phyloP scores from a whole-genome alignment of 495 filamentous ascomycete genomes.

The Neurospora sp. region DNA sequence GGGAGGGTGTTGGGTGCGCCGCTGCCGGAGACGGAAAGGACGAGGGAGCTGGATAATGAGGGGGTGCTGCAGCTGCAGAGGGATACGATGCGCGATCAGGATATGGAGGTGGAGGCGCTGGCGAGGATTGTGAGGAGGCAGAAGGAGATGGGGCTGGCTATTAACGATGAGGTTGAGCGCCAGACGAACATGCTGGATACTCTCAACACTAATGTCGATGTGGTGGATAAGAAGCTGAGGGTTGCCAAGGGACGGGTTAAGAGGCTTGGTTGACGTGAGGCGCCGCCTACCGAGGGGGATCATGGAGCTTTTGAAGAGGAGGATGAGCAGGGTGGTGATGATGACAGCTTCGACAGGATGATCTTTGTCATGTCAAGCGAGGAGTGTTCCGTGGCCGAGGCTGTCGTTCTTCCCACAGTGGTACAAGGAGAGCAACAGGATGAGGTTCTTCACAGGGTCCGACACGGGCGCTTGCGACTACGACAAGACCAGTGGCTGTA shows the following conservation, averaged over 20 bases:
- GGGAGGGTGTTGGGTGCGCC: slow-evolving; percentile 70
- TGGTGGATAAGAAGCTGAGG: slow-evolving; percentile 64
- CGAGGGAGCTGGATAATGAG: slow-evolving; percentile 80
- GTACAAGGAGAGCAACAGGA: not conserved
- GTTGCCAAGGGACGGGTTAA: slow-evolving; percentile 74
- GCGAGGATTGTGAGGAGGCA: slow-evolving; percentile 67
- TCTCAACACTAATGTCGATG: slow-evolving; percentile 65
- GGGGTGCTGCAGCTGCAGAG: slow-evolving; percentile 80
- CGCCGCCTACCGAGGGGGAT: slow-evolving; percentile 6
- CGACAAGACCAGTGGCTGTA: not conserved
- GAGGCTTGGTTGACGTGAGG: slow-evolving; percentile 44
- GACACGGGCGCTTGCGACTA: not conserved
- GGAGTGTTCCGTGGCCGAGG: not conserved
- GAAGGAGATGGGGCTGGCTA: slow-evolving; percentile 75
- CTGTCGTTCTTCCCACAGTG: not conserved
- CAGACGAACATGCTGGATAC: slow-evolving; percentile 75
- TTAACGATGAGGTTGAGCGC: slow-evolving; percentile 72
- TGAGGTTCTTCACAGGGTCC: not conserved
- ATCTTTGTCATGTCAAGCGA: not conserved
- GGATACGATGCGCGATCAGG: slow-evolving; percentile 78
- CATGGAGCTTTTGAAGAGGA: slow-evolving; percentile 1
- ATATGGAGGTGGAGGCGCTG: slow-evolving; percentile 66
- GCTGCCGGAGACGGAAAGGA: slow-evolving; percentile 73
- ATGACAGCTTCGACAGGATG: not conserved
- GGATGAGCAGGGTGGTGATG: not conserved